phyloP scores from a whole-genome alignment of 2,329 filamentous ascomycete species.

The Capronia americana region DNA sequence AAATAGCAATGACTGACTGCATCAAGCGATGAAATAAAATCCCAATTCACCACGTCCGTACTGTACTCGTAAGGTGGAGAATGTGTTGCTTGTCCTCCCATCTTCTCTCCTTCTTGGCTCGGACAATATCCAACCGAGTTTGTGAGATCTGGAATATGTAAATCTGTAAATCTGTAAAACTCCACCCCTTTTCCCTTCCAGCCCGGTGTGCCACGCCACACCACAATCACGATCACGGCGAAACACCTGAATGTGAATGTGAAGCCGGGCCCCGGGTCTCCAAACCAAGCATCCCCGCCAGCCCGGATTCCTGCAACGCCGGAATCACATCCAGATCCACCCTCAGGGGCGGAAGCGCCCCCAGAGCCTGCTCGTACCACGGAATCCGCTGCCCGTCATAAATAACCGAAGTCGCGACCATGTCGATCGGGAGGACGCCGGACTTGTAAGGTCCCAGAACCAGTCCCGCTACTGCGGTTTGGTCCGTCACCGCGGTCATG shows the following conservation, averaged over 20 bases:
- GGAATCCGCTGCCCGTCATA: constrained; percentile 57
- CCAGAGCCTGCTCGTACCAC: constrained; percentile 62
- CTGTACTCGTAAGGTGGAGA: no score
- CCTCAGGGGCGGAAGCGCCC: constrained; percentile 53
- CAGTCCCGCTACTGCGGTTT: constrained; percentile 46
- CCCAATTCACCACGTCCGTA: no score
- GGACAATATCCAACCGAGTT: no score
- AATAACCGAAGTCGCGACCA: constrained; percentile 57
- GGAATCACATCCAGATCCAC: constrained; percentile 29
- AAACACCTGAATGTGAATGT: not conserved
- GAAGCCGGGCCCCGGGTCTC: no score
- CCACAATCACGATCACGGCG: no score
- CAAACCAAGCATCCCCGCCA: constrained; percentile 17
- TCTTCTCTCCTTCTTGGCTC: no score
- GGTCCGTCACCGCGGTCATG: constrained; percentile 58
- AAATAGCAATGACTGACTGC: no score
- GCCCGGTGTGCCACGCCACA: not conserved
- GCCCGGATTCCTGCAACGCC: constrained; percentile 21
- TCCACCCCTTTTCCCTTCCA: no score
- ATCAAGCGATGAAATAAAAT: no score
- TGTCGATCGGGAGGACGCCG: constrained; percentile 58
- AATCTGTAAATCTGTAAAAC: no score
- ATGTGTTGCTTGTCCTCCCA: no score
- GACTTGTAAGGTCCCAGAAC: constrained; percentile 38
- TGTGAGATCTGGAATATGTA: no score